Conservation (phyloP, 441 rosid species). For the Adansonia grandidieri region DNA sequence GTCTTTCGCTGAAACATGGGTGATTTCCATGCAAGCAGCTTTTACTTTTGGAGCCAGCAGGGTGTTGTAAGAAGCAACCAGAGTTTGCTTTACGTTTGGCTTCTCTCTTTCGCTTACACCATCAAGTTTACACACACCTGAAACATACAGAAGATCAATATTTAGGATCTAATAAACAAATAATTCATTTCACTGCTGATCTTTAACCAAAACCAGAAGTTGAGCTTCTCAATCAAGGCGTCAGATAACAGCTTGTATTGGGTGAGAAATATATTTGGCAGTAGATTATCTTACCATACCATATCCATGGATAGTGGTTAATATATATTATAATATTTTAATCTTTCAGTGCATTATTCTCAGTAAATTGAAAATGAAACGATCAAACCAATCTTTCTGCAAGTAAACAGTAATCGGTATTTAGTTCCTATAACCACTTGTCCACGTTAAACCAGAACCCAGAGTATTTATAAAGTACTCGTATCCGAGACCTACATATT, state of each 20-base stretch:
- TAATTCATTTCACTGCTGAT: neutral
- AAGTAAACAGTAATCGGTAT: neutral
- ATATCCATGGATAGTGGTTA: neutral
- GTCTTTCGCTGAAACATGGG: constrained; percentile 30
- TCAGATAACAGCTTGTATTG: neutral
- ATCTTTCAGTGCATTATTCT: no score
- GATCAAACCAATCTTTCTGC: neutral
- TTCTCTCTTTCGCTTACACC: constrained; percentile 60
- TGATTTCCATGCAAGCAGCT: constrained; percentile 47
- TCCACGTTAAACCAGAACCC: neutral
- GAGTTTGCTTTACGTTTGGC: constrained; percentile 63
- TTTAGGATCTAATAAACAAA: neutral
- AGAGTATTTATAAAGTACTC: no score
- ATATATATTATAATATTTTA: no score
- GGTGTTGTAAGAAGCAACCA: constrained; percentile 55
- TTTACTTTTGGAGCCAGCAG: constrained; percentile 65
- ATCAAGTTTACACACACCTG: constrained; percentile 70
- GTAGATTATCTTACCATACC: neutral
- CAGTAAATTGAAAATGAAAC: no score
- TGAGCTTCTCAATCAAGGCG: neutral
- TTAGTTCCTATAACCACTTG: neutral
- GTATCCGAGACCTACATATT: no score
- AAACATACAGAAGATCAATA: neutral
- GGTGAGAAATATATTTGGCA: no score
- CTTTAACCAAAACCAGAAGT: neutral